phyloP scores from a whole-genome alignment of 139 green algal genomes.

The Haematococcus sp. region DNA sequence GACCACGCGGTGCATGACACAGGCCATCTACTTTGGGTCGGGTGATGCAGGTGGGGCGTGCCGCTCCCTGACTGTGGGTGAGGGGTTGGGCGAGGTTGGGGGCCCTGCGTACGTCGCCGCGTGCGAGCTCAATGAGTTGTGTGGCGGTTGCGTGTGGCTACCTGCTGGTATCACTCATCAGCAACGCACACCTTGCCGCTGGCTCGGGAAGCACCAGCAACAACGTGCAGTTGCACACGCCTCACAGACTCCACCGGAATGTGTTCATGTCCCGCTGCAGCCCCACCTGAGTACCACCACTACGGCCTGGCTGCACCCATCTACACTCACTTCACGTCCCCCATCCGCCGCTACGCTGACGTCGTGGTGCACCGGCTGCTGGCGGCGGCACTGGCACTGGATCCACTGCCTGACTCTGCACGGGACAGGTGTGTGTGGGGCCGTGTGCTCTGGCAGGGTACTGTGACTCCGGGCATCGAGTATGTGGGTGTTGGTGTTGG shows the following conservation, averaged over 20 bases:
- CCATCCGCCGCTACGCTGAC: constrained; percentile 89
- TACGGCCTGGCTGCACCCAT: constrained; percentile 89
- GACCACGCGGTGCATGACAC: constrained; percentile 96
- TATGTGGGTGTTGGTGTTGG: too few species aligned
- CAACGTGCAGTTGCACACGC: too few species aligned
- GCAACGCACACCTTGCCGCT: too few species aligned
- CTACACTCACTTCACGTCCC: constrained; percentile 98
- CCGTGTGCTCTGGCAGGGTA: not conserved
- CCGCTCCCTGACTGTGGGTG: not conserved
- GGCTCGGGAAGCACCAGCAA: too few species aligned
- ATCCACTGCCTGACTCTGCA: constrained; percentile 66
- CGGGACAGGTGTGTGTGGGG: constrained; percentile 40
- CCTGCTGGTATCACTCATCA: too few species aligned
- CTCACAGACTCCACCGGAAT: too few species aligned
- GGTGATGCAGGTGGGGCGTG: constrained; percentile 36
- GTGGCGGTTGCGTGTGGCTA: not conserved
- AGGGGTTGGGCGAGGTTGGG: not conserved
- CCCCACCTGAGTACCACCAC: constrained; percentile 74
- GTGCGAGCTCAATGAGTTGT: not conserved
- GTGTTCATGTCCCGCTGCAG: not conserved
- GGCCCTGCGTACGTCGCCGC: not conserved
- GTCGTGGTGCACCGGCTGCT: constrained; percentile 94
- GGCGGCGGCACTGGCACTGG: constrained; percentile 68
- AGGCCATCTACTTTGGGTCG: constrained; percentile 82
- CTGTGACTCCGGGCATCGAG: too few species aligned